Evolutionary conservation across 2,329 filamentous ascomycete species (phyloP), one percentile per base, ranked within the genome.

Genomic region (Rhinocladiella mackenziei): DNA sequence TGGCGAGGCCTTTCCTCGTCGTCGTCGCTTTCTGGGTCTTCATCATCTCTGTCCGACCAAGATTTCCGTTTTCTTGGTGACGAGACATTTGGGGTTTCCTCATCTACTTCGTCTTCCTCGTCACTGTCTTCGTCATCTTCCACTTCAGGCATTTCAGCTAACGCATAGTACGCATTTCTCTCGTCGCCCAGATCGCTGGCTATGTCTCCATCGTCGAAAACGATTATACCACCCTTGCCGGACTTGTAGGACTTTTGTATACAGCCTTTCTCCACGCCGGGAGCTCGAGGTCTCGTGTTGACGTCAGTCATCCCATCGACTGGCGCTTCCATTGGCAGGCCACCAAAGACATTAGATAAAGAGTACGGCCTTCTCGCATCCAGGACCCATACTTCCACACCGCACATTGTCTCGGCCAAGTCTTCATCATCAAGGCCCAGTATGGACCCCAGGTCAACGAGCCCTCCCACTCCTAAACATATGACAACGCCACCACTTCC

Each of bases 191-290:
- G 70, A 23, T 89, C 86, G 55, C 91, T 85, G 55, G 91, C 85
- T 38, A 98, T 89, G 63, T 98, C 92, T 1, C 91, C 92, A 61
- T 97, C 92, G 60, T 97, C 92, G 63, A 92, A 94, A 2, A 96
- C 89, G 49, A 98, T 79, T 30, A 98, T 85, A 0, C 92, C 92
- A 13, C 91, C 91, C 59, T 77, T 84, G 20, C 87, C 85, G 4
- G 86, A 80, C 53, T 78, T 82, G 62, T 94, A 96, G 0, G 75
- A 70, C 10, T 79, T 76, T 18, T 78, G 74, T 38, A 97, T 78
- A 44, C 80, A 80, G 1, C 89, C 91, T 32, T 80, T 80, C 14
- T 78, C 75, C 2, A 95, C 80, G 6, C 89, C 89, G 8, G 66
- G 60, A 5, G 78, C 78, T 51, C 75, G 76, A 50, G 76, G 71